Conservation (phyloP, 805 yeast species). For the Candida maltosa region DNA sequence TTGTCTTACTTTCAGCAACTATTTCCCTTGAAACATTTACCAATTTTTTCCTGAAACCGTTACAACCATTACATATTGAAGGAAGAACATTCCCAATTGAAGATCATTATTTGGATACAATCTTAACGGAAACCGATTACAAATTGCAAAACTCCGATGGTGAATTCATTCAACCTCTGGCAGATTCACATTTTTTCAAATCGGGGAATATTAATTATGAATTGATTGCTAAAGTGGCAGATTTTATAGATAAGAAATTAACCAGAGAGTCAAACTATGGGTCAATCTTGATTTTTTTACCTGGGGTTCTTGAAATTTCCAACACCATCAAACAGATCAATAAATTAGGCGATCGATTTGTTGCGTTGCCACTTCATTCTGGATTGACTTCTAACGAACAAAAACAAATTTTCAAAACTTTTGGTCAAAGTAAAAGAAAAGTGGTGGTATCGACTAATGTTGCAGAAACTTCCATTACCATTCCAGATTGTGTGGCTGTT, state of each 20-base stretch:
- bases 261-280: constrained; percentile 45
- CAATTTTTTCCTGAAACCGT: constrained; percentile 52
- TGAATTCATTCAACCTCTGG: constrained; percentile 49
- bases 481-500: constrained; percentile 91
- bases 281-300: constrained; percentile 79
- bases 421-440: constrained; percentile 59
- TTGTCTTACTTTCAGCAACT: constrained; percentile 92
- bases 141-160: constrained; percentile 40
- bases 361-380: constrained; percentile 78
- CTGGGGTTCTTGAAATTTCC: constrained; percentile 87
- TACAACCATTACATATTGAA: constrained; percentile 74
- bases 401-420: constrained; percentile 60
- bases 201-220: constrained; percentile 73
- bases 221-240: constrained; percentile 56
- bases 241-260: constrained; percentile 50
- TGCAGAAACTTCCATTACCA: constrained; percentile 96
- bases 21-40: constrained; percentile 69
- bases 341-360: constrained; percentile 12
- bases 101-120: constrained; percentile 69
- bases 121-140: constrained; percentile 58
- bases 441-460: constrained; percentile 88
- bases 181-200: constrained; percentile 64
- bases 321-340: constrained; percentile 48
- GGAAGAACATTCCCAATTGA: constrained; percentile 93
- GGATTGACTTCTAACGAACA: constrained; percentile 83